Evolutionary conservation across 805 yeast genomes (phyloP).

Genomic region (Lipomyces mesembrius): DNA sequence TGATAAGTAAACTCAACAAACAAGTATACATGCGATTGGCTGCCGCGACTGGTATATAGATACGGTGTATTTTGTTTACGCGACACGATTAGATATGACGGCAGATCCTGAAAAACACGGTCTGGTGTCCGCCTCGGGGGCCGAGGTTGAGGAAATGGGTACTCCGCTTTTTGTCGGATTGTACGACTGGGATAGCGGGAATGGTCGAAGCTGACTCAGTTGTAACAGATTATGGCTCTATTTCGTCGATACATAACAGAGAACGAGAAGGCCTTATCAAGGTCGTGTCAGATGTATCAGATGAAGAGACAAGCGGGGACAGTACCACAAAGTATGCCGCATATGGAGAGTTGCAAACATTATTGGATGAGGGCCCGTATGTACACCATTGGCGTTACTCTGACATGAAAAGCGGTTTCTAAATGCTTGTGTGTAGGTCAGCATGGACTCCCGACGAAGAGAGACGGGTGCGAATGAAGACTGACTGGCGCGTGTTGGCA

Average conservation of each 20-base stretch:
- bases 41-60: not conserved
- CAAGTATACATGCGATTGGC: not conserved
- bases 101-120: constrained; percentile 8
- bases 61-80: not conserved
- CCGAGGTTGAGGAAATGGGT: not conserved
- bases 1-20: not conserved
- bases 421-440: constrained; percentile 22
- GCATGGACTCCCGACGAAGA: constrained; percentile 61
- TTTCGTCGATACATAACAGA: constrained; percentile 10
- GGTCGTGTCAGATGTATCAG: not conserved
- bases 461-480: constrained; percentile 52
- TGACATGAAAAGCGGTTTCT: not conserved
- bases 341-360: constrained; percentile 26
- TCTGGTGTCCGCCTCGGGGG: not conserved
- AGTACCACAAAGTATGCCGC: constrained; percentile 8
- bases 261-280: constrained; percentile 9
- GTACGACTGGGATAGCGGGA: not conserved
- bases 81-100: not conserved
- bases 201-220: not conserved
- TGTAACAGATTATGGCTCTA: constrained; percentile 25
- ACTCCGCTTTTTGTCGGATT: not conserved
- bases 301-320: not conserved
- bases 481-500: constrained; percentile 60
- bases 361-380: constrained; percentile 31
- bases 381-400: not conserved